A percentile compares a stretch with the other conserved stretches of the same genome.
phyloP scores from a whole-genome alignment of 371 early-diverging fungal genomes.

The Phascolomyces articulosus region DNA sequence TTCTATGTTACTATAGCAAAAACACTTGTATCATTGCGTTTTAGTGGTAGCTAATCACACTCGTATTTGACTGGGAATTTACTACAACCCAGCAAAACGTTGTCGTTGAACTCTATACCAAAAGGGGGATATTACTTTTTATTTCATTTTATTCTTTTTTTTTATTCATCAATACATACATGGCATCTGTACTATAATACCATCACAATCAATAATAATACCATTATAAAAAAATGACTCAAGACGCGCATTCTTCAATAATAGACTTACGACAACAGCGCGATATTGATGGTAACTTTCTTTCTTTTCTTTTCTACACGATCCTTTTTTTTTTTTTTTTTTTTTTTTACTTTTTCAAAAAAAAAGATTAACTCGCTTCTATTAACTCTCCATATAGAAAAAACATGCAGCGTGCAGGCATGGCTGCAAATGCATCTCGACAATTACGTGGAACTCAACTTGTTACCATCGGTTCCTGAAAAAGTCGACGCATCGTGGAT shows the following conservation, averaged over 20 bases:
- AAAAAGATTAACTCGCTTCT: neutral
- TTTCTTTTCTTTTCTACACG: neutral
- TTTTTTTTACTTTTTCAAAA: neutral
- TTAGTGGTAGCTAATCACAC: too few species aligned
- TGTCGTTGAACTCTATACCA: neutral
- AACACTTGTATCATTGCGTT: too few species aligned
- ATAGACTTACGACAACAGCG: neutral
- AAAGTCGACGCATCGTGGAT: constrained; percentile 1
- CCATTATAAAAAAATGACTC: neutral
- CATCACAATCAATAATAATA: neutral
- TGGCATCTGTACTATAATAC: neutral
- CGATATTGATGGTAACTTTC: neutral
- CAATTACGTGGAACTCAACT: constrained; percentile 28
- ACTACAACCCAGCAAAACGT: neutral
- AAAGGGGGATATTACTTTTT: neutral
- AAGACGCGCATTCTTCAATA: neutral
- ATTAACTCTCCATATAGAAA: too few species aligned
- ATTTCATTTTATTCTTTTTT: neutral
- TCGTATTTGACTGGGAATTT: too few species aligned
- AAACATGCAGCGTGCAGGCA: constrained; percentile 38
- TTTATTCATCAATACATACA: neutral
- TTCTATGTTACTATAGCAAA: too few species aligned
- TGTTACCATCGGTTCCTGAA: constrained; percentile 22
- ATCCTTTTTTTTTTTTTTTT: neutral
- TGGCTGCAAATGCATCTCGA: constrained; percentile 41